Base-by-base conservation (phyloP, 352 stramenopile genomes). In the Phytophthora colocasiae region DNA sequence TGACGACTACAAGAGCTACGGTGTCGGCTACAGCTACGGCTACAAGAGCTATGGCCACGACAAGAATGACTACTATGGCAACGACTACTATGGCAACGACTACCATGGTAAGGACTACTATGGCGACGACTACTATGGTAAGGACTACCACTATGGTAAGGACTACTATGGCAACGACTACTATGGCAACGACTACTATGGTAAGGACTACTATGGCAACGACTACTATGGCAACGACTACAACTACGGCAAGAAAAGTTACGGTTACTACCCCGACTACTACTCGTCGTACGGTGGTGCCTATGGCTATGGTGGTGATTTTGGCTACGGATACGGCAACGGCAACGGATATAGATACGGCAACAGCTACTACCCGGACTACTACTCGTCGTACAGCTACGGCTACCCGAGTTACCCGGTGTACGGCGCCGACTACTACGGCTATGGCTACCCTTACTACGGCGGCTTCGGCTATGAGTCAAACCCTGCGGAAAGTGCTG, bases 391-490 rank as follows among this genome's bases (percentile, higher is more conserved):
- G 6, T 41, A 59, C 24, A 39, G 24, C 14, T 39, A 49, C 26
- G 26, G 27, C 45, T 39, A 52, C 24, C 24, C 44, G 19, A 19
- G 32, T 3, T 57, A 46, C 34, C 24, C 32, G 19, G 22, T 24
- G 15, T 36, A 48, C 26, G 8, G 26, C n/a, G 12, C 17, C 8
- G 27, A 31, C 27, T 31, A 31, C 27, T 7, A 31, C 19, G 19
- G 19, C 19, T 22, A 22, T 22, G 19, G 19, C 19, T 31, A 31
- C 27, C 27, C 27, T 7, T 31, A 31, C 27, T 31, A 31, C 27
- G 27, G 27, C 11, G 43, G 24, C 22, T 56, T 39, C 19, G 29
- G 32, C n/a, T 56, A 46, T 15, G 34, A 56, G 49, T 56, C 49
- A 24, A 8, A 17, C 12, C 4, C 9, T n/a, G 40, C 51, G 38